phyloP scores from a whole-genome alignment of 768 basidiomycete species.

The Hortiboletus campestris region DNA sequence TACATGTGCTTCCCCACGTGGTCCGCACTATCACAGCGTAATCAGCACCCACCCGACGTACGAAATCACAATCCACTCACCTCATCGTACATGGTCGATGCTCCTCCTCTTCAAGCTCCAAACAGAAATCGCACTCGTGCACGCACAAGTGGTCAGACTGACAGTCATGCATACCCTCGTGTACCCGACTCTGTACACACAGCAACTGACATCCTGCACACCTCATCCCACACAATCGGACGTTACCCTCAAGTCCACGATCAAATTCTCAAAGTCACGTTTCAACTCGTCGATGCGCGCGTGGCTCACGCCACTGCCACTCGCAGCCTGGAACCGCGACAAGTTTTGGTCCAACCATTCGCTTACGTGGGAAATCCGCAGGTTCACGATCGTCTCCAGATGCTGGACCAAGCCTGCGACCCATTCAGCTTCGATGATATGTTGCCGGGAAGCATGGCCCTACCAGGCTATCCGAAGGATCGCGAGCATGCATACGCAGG shows the following conservation, averaged over 20 bases:
- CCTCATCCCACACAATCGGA: constrained; percentile 48
- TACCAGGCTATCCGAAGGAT: constrained; percentile 21
- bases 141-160: constrained; percentile 47
- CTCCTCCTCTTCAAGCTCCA: constrained; percentile 27
- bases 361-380: constrained; percentile 47
- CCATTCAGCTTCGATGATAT: constrained; percentile 36
- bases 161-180: constrained; percentile 50
- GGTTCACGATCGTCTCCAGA: constrained; percentile 39
- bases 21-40: constrained; percentile 42
- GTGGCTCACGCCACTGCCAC: constrained; percentile 18
- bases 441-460: constrained; percentile 17
- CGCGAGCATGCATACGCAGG: constrained; percentile 14
- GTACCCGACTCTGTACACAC: constrained; percentile 47
- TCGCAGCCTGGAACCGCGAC: constrained; percentile 39
- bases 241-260: constrained; percentile 45
- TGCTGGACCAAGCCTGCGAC: constrained; percentile 34
- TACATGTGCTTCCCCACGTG: constrained; percentile 57
- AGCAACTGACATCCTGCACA: constrained; percentile 48
- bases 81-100: constrained; percentile 42
- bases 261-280: constrained; percentile 40
- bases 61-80: constrained; percentile 31
- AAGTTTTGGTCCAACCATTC: constrained; percentile 53
- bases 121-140: constrained; percentile 41
- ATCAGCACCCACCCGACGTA: neutral
- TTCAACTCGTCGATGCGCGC: constrained; percentile 45